phyloP scores from a whole-genome alignment of 2,329 filamentous ascomycete genomes.

The Diatrype stigma region DNA sequence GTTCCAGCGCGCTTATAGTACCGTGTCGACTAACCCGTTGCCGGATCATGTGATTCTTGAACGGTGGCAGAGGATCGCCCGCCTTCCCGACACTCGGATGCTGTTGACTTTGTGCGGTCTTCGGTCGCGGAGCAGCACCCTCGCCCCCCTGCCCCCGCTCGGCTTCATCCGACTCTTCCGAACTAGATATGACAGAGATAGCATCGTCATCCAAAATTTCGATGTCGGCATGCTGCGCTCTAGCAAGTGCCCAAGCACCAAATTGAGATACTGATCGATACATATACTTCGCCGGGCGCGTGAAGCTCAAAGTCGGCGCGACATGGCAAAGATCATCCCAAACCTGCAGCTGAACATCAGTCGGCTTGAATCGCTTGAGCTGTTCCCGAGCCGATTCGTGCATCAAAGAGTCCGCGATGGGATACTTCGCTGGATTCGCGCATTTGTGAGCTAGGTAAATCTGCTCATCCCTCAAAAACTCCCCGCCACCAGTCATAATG shows the following conservation, averaged over 20 bases:
- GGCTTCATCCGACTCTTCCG: conserved; percentile 35
- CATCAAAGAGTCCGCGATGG: conserved; percentile 61
- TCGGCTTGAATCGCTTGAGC: conserved; percentile 69
- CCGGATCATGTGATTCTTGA: conserved; percentile 85
- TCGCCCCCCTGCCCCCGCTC: conserved; percentile 30
- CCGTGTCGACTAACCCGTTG: conserved; percentile 81
- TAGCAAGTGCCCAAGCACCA: conserved; percentile 82
- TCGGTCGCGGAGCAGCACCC: conserved; percentile 18
- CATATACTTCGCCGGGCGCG: conserved; percentile 94
- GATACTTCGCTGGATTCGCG: conserved; percentile 74
- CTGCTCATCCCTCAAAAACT: conserved; percentile 88
- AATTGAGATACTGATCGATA: conserved; percentile 91
- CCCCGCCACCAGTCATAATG: conserved; percentile 82
- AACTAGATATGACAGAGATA: conserved; percentile 68
- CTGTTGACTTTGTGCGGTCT: conserved; percentile 7
- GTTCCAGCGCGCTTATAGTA: conserved; percentile 62
- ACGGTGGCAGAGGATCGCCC: conserved; percentile 76
- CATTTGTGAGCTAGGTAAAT: conserved; percentile 94
- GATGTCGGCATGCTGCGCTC: conserved; percentile 74
- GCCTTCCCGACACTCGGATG: conserved; percentile 68
- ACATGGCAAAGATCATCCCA: conserved; percentile 97
- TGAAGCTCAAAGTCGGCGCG: conserved; percentile 89
- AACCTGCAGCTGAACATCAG: conserved; percentile 88
- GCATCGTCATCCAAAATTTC: conserved; percentile 77
- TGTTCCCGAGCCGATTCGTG: conserved; percentile 56